Percentiles rank a stretch among this genome's conserved stretches.
phyloP scores from a whole-genome alignment of 2,329 filamentous ascomycete species.

The Zymoseptoria passerinii region DNA sequence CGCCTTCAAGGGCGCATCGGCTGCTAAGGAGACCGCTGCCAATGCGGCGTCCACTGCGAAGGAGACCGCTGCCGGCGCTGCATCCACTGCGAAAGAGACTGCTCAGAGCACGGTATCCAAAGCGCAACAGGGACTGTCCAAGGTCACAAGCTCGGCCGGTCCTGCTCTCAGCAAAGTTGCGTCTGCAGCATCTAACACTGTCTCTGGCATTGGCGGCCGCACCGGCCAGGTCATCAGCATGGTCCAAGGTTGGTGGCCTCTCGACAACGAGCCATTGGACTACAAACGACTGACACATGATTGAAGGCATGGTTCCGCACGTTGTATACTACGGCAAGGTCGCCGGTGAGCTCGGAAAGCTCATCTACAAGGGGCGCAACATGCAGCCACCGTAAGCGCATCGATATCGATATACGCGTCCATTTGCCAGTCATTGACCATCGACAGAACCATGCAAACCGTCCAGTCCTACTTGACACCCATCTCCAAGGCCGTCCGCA shows the following conservation, averaged over 20 bases:
- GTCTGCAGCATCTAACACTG: conserved; percentile 54
- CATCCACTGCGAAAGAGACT: conserved; percentile 38
- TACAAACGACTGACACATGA: conserved; percentile 3
- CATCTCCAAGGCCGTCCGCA: conserved; percentile 60
- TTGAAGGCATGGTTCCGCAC: conserved; percentile 69
- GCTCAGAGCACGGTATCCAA: conserved; percentile 41
- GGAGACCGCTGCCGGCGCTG: conserved; percentile 31
- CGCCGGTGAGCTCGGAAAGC: conserved; percentile 74
- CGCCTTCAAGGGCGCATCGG: conserved; percentile 30
- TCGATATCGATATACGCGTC: not conserved
- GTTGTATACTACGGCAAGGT: conserved; percentile 90
- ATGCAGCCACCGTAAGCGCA: conserved; percentile 85
- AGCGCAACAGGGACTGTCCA: conserved; percentile 74
- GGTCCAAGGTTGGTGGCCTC: conserved; percentile 65
- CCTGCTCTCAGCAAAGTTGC: conserved; percentile 67
- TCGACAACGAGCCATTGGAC: not conserved
- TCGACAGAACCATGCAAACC: conserved; percentile 61
- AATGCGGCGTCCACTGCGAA: conserved; percentile 34
- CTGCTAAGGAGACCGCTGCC: conserved; percentile 38
- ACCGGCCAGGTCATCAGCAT: conserved; percentile 71
- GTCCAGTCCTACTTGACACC: conserved; percentile 84
- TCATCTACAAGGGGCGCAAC: conserved; percentile 79
- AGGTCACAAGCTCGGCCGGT: conserved; percentile 71
- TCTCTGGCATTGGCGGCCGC: conserved; percentile 72
- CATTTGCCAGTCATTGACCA: conserved; percentile 8